Evolutionary conservation across 1,139 yeast species (phyloP), one percentile per base, ranked within the genome.

Genomic region (Sugiyamaella japonica): DNA sequence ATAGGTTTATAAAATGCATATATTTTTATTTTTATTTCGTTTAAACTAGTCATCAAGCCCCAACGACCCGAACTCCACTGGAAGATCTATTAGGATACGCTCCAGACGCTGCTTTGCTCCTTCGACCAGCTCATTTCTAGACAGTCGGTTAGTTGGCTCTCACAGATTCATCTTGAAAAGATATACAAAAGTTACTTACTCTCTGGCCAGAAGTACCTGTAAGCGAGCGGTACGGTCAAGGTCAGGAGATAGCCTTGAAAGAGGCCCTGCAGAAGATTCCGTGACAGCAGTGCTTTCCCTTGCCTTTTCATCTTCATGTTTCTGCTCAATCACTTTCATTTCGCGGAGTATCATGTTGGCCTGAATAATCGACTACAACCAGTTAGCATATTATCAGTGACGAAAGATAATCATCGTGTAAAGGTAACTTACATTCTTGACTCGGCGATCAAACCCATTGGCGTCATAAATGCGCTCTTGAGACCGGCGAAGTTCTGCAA

Each of bases 401-500:
- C 36, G 31, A 46, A 40, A 7, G 57, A 62, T 9, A 38, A 20
- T 20, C 25, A 6, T 20, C 5, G 25, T 20, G 5, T 6, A 20
- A 20, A 20, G 6, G 9, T 29, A 40, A 39, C 58, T 36, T 10
- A 62, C 64, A 42, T 55, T 59, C 15, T 50, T 55, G 32, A 58
- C 55, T 2, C 67, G 61, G 12, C 52, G 48, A n/a, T 62, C 67
- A 31, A 64, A 52, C 1, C 68, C 68, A 25, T 50, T 41, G 9
- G 57, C 15, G 10, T 45, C 54, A 16, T 59, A 56, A 25, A 64
- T 53, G n/a, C 52, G 51, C 12, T 53, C 45, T 43, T 62, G 61
- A 32, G 67, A 57, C 10, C 70, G 65, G 48, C 69, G 70, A 12
- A 79, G 66, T 59, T 78, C 82, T 25, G 64, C 69, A 58, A 75